Evolutionary conservation across 2,329 filamentous ascomycete genomes (phyloP).

Genomic region (Chalaropsis ovoidea): DNA sequence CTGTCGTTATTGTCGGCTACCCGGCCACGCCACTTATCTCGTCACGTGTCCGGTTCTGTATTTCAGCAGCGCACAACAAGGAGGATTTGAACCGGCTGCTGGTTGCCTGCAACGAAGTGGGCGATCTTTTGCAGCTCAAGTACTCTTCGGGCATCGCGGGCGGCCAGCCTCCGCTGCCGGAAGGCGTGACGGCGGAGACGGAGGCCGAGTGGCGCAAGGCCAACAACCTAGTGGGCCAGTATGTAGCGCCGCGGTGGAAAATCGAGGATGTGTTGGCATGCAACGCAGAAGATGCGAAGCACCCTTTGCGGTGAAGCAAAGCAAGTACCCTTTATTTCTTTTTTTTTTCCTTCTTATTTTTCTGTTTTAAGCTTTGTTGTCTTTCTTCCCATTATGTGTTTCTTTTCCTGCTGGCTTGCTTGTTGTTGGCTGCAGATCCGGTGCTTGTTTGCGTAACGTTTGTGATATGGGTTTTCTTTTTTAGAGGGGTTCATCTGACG

Average conservation of each 20-base stretch:
- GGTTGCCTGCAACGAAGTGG: conserved; percentile 82
- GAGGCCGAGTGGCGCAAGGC: conserved; percentile 57
- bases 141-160: conserved; percentile 94
- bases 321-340: not conserved
- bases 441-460: conserved; percentile 10
- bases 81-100: conserved; percentile 89
- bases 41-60: conserved; percentile 88
- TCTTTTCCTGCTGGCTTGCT: not conserved
- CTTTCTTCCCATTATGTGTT: conserved; percentile 12
- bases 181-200: conserved; percentile 59
- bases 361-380: conserved; percentile 1
- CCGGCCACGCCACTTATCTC: conserved; percentile 92
- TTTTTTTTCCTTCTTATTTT: not conserved
- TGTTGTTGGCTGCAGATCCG: not conserved
- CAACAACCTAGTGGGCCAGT: conserved; percentile 58
- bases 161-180: conserved; percentile 65
- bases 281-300: conserved; percentile 66
- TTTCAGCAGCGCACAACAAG: conserved; percentile 94
- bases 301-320: conserved; percentile 50
- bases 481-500: not conserved
- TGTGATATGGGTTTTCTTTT: not conserved
- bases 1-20: conserved; percentile 93
- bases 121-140: conserved; percentile 85
- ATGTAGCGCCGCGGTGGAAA: conserved; percentile 69
- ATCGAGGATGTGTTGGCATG: conserved; percentile 70